Conservation (phyloP, 2,329 filamentous ascomycete genomes). For the Colletotrichum cuscutae region DNA sequence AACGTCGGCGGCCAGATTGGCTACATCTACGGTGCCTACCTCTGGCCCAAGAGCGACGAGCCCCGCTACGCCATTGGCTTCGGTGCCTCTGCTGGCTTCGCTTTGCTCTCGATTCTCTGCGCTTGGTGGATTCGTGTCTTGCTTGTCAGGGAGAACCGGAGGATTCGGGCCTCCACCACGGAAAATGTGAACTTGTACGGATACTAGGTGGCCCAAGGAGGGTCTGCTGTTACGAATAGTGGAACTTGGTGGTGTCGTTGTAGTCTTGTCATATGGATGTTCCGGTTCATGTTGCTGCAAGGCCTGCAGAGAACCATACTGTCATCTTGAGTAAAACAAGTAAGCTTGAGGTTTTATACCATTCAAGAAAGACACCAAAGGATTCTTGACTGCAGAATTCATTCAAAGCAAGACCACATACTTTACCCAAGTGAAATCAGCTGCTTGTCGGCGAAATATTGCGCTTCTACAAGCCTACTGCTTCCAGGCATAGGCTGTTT, state of each 20-base stretch:
- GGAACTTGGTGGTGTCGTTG: not conserved
- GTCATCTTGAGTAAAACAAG: not conserved
- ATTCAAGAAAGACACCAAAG: no score
- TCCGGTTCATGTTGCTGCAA: no score
- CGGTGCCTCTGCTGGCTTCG: constrained; percentile 56
- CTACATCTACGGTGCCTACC: constrained; percentile 62
- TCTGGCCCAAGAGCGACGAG: constrained; percentile 57
- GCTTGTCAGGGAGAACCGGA: constrained; percentile 53
- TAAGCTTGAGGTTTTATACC: not conserved
- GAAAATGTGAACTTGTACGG: constrained; percentile 51
- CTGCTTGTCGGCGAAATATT: no score
- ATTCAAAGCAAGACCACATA: no score
- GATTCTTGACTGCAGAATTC: no score
- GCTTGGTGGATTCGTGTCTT: constrained; percentile 55
- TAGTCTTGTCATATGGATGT: not conserved
- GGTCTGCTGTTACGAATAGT: not conserved
- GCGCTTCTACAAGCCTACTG: no score
- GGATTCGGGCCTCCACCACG: constrained; percentile 45
- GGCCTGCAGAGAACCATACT: not conserved
- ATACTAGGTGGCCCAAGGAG: constrained; percentile 39
- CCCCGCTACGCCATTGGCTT: constrained; percentile 57
- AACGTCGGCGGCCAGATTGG: constrained; percentile 57
- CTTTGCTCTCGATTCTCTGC: constrained; percentile 46
- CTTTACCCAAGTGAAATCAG: no score
- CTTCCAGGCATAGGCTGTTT: no score